Base-by-base conservation (phyloP, 441 rosid genomes). In the Pelargonium australe region DNA sequence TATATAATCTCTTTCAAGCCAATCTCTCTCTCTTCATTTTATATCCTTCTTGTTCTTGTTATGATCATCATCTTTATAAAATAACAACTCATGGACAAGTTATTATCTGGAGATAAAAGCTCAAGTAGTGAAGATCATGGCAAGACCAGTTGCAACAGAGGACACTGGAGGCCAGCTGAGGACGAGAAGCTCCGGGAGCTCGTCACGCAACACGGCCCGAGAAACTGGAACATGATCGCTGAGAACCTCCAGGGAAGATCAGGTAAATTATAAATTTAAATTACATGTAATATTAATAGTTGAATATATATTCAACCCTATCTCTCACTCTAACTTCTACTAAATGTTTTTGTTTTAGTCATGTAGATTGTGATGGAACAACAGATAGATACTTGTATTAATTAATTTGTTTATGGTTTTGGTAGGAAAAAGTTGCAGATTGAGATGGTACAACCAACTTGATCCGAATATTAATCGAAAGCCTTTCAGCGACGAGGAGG, bases 101-200 rank as follows among this genome's bases (percentile, higher is more conserved):
- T 23, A 23, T 23, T 23, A 55, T 55, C 61, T 31, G 65, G 47
- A n/a, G 25, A 34, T 41, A 23, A 2, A 23, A 23, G 25, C 25
- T 23, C 25, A 23, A 23, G 25, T 23, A 53, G 49, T 37, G 63
- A 63, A 13, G 51, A 14, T 13, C 7, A 63, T 63, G 68, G 41
- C 1, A 86, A 83, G 77, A 77, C 84, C 9, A 45, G 51, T 19
- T 89, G 91, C 64, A 76, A 86, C 4, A 87, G 99, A 81, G 99
- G 99, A 23, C 99, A 91, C 70, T 94, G 99, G 99, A 85, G 96
- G 72, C 94, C 97, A 8, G 91, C 87, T 68, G 99, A 94, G 74
- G 99, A 94, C 81, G 83, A 88, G 43, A 86, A 85, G 78, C 97
- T 94, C n/a, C 89, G 78, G 75, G 96, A 91, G 70, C 96, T 94